A percentile compares a stretch with the other conserved stretches of the same genome.
Conservation (phyloP, 2,329 filamentous ascomycete genomes). For the Fusarium kyushuense region DNA sequence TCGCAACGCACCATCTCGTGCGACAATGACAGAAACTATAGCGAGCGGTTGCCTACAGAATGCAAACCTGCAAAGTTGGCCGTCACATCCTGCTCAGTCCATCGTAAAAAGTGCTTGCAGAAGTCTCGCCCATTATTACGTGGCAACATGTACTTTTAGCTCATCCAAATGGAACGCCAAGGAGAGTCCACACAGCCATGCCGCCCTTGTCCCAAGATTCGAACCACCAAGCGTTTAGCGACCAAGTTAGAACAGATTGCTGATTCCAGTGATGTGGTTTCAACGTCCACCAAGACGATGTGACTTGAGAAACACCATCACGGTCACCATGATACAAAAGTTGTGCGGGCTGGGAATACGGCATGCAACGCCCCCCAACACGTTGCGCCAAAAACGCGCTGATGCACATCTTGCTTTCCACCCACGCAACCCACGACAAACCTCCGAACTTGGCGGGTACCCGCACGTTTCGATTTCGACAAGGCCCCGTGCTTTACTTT, state of each 20-base stretch:
- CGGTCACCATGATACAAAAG: background rate
- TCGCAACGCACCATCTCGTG: conserved; percentile 25
- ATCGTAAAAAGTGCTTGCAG: conserved; percentile 22
- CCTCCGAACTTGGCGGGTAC: conserved; percentile 39
- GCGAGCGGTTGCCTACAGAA: conserved; percentile 13
- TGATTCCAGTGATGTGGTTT: conserved; percentile 17
- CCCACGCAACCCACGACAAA: conserved; percentile 36
- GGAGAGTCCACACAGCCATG: conserved; percentile 39
- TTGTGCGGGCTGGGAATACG: conserved; percentile 4
- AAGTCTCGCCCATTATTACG: conserved; percentile 47
- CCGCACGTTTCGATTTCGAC: conserved; percentile 39
- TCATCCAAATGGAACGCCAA: conserved; percentile 48
- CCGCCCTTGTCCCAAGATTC: conserved; percentile 37
- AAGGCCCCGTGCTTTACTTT: conserved; percentile 34
- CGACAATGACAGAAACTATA: conserved; percentile 12
- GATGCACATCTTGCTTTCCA: conserved; percentile 26
- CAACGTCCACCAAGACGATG: conserved; percentile 8
- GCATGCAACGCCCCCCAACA: background rate
- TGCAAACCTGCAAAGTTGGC: conserved; percentile 19
- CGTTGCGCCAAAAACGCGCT: conserved; percentile 14
- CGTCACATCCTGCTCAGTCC: conserved; percentile 4
- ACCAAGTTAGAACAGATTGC: conserved; percentile 2
- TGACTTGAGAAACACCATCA: conserved; percentile 6
- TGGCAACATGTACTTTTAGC: conserved; percentile 45
- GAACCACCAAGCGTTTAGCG: conserved; percentile 18